Percentiles rank a stretch among this genome's conserved stretches.
phyloP scores from a whole-genome alignment of 2,329 filamentous ascomycete genomes.

The Fusarium haematococcum region DNA sequence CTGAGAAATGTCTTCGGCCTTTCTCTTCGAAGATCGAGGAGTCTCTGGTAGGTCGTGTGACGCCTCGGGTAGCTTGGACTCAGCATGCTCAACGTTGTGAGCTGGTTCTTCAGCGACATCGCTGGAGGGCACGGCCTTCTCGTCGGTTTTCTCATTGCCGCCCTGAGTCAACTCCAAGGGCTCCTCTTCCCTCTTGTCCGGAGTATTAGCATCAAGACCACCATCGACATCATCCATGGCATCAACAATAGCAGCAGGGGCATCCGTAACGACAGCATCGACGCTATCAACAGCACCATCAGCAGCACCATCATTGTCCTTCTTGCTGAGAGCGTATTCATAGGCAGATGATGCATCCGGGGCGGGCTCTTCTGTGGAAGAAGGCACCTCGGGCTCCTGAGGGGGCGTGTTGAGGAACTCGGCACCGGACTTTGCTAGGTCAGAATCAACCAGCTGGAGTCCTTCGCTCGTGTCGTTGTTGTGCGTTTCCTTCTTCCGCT shows the following conservation, averaged over 20 bases:
- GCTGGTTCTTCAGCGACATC: background rate
- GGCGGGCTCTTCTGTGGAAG: background rate
- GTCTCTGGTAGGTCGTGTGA: background rate
- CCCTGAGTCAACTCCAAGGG: constrained; percentile 5
- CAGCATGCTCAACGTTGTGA: background rate
- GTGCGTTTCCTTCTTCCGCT: background rate
- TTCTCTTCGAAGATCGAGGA: constrained; percentile 40
- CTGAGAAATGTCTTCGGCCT: constrained; percentile 45
- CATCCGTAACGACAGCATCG: background rate
- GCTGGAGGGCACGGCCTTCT: constrained; percentile 1
- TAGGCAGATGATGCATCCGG: constrained; percentile 49
- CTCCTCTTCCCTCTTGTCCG: constrained; percentile 3
- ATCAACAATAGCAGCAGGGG: background rate
- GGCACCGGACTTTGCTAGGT: constrained; percentile 47
- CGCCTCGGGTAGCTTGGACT: background rate
- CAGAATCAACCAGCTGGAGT: constrained; percentile 10
- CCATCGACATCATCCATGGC: background rate
- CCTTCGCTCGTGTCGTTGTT: background rate
- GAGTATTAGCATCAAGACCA: background rate
- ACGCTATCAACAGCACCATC: background rate
- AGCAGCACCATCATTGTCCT: background rate
- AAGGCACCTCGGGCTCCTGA: background rate
- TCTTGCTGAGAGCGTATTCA: constrained; percentile 46
- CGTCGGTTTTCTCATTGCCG: constrained; percentile 1
- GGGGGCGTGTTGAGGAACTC: constrained; percentile 48